These are phyloP conservation scores for Quercus berberidifolia DNA, from an alignment of 306 rosid genomes.

Conservation along the genomic window DNA sequence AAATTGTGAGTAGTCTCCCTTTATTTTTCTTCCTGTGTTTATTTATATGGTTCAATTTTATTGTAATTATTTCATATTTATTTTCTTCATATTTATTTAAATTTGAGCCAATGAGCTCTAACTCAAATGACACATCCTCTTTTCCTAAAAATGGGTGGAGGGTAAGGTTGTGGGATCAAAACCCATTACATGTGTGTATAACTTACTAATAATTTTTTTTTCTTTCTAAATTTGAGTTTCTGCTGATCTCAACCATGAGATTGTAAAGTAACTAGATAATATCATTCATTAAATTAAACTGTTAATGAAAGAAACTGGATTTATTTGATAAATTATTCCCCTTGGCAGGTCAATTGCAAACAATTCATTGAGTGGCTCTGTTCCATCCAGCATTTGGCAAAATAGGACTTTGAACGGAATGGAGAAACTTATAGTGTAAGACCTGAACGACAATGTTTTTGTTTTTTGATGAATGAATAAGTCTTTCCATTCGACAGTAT, in stretches of 20 bases:
- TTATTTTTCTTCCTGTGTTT: conserved; percentile 2
- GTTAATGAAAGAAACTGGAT: neutral
- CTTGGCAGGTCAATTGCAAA: conserved; percentile 80
- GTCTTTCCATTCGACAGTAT: too few relatives aligned
- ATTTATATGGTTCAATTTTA: neutral
- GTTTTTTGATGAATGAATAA: neutral
- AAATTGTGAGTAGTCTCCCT: conserved; percentile 50
- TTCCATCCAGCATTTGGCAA: conserved; percentile 75
- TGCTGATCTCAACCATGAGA: neutral
- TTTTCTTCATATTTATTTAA: neutral
- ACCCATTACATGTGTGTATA: too few relatives aligned
- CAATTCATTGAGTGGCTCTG: conserved; percentile 61
- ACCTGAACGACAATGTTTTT: conserved; percentile 17
- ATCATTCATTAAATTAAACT: conserved; percentile 9
- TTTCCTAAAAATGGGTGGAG: too few relatives aligned
- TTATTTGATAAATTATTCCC: conserved; percentile 14
- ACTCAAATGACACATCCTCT: too few relatives aligned
- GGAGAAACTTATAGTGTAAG: conserved; percentile 64
- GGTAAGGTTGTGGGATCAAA: too few relatives aligned
- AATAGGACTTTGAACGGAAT: conserved; percentile 32
- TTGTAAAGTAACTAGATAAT: neutral
- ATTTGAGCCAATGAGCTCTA: neutral
- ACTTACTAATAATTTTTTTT: too few relatives aligned
- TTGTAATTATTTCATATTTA: neutral
- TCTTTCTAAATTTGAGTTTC: neutral